These are phyloP conservation scores for Aphanomyces stellatus DNA, from an alignment of 352 stramenopile genomes.

Conservation along the genomic window DNA sequence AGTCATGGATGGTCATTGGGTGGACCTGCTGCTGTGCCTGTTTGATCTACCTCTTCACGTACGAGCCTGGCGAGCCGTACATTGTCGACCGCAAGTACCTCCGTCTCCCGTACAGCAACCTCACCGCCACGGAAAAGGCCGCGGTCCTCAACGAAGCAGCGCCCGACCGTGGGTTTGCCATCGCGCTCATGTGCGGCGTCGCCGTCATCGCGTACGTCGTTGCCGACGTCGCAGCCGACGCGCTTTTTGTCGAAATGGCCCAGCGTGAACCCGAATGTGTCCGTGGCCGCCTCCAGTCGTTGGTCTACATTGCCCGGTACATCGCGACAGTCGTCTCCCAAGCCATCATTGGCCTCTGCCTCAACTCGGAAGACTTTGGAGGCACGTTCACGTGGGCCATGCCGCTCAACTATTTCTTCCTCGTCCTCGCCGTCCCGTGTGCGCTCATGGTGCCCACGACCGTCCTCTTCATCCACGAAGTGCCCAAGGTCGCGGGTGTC, in stretches of 20 bases:
- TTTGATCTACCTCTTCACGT: constrained; percentile 40
- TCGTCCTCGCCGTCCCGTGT: background rate
- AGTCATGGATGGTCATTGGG: constrained; percentile 45
- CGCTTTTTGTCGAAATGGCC: constrained; percentile 67
- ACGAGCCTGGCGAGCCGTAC: constrained; percentile 43
- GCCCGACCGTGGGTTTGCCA: background rate
- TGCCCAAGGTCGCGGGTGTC: background rate
- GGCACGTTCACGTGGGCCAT: constrained; percentile 43
- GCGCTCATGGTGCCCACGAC: background rate
- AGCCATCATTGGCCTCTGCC: constrained; percentile 30
- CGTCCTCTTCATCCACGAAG: background rate
- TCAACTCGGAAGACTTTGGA: constrained; percentile 41
- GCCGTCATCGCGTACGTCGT: constrained; percentile 34
- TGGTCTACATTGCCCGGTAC: constrained; percentile 34
- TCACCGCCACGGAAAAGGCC: background rate
- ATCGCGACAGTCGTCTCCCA: constrained; percentile 27
- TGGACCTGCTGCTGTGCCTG: constrained; percentile 40
- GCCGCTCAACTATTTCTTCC: constrained; percentile 38
- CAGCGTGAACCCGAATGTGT: constrained; percentile 39
- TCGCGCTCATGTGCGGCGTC: constrained; percentile 12
- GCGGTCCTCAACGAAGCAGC: background rate
- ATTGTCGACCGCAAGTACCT: background rate
- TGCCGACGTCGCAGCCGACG: constrained; percentile 64
- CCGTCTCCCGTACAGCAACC: background rate
- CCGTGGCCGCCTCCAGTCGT: constrained; percentile 35